Base-by-base conservation (phyloP, 805 yeast genomes). In the Starmerella kuoi region DNA sequence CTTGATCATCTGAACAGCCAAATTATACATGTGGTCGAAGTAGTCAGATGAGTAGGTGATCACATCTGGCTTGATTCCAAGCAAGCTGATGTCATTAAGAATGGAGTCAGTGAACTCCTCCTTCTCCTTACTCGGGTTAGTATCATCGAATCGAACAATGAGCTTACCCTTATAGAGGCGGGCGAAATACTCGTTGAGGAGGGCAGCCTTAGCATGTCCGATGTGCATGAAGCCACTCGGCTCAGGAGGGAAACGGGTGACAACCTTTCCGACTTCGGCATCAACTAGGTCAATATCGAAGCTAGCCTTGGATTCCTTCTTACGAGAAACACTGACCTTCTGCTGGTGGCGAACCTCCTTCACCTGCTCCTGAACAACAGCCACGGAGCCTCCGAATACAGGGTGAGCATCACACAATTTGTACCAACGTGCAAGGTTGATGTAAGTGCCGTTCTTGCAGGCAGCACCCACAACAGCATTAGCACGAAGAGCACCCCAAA, bases 221-320 rank as follows among this genome's bases (percentile, higher is more conserved):
- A 91, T 91, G 66, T 91, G 99, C 65, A 91, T 73, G 65, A 87
- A 91, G 67, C 99, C 99, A 67, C 94, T 83, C 47, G 99, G 99
- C 69, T 91, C 99, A 51, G 99, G 99, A 40, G 95, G 98, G 77
- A 91, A 91, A 68, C 99, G 81, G 41, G 98, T 93, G 41, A 93
- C 97, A 44, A 91, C 99, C 65, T 87, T 69, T 51, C 99, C 99
- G 44, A 80, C 77, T 57, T 73, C 77, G 45, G 99, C 99, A 61
- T 77, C 93, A 46, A 81, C 82, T 52, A 91, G 74, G 57, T 84
- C 91, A 57, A 91, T 91, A 61, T 87, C 96, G 54, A 81, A 91
- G 63, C 81, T 87, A 49, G 98, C 97, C 68, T 85, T 84, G 71
- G 85, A 93, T 40, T 77, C 69, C 64, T 84, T 91, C 48, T 49